Evolutionary conservation across 1,139 yeast genomes (phyloP).

Genomic region (Schizosaccharomyces versatilis): DNA sequence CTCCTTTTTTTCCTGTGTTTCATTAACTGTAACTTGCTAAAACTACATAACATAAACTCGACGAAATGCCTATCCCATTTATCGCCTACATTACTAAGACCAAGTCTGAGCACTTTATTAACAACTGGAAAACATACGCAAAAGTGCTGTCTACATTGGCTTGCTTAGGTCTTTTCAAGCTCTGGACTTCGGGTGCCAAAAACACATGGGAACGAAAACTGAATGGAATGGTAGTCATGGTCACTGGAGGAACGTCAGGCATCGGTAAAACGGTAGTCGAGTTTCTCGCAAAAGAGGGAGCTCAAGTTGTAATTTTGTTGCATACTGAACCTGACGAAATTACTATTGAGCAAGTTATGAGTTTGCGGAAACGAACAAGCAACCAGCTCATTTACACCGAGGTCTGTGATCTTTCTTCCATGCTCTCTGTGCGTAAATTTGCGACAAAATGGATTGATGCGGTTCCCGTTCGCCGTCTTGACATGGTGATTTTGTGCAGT

Average conservation of each 20-base stretch:
- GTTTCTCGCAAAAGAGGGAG: slow-evolving; percentile 61
- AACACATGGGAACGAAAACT: slow-evolving; percentile 83
- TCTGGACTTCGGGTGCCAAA: slow-evolving; percentile 50
- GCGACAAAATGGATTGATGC: slow-evolving; percentile 90
- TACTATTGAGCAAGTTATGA: slow-evolving; percentile 60
- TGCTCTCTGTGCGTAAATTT: slow-evolving; percentile 63
- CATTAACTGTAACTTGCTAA: too few relatives aligned
- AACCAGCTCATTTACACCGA: slow-evolving; percentile 73
- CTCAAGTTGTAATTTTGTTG: slow-evolving; percentile 60
- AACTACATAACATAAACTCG: too few relatives aligned
- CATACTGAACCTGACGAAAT: slow-evolving; percentile 43
- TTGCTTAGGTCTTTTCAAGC: slow-evolving; percentile 32
- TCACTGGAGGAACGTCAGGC: slow-evolving; percentile 84
- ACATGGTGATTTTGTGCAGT: slow-evolving; percentile 73
- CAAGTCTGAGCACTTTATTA: neutral
- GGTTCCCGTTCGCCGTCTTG: slow-evolving; percentile 71
- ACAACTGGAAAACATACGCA: neutral
- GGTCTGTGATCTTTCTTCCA: slow-evolving; percentile 54
- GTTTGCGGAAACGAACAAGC: slow-evolving; percentile 43
- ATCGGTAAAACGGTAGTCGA: slow-evolving; percentile 56
- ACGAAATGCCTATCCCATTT: slow-evolving; percentile 1
- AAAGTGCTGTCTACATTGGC: slow-evolving; percentile 14
- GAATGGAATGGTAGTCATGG: slow-evolving; percentile 70
- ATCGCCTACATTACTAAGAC: neutral
- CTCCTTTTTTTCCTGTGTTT: too few relatives aligned